Conservation (phyloP, 805 yeast genomes). For the Komagataella populi region DNA sequence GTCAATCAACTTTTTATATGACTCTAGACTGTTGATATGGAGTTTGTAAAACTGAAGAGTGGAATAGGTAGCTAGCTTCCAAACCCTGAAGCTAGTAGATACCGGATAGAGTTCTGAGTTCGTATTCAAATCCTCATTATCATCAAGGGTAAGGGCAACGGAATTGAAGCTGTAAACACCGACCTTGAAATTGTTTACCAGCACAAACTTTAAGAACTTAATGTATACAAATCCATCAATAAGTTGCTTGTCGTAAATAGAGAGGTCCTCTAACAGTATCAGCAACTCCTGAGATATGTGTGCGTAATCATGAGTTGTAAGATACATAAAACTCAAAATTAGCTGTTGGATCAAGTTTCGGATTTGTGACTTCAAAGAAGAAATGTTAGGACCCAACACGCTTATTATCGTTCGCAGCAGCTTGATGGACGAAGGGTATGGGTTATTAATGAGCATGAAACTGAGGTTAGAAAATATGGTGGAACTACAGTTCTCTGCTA, state of each 20-base stretch:
- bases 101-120: conserved; percentile 16
- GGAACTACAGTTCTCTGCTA: conserved; percentile 29
- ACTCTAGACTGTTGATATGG: background rate
- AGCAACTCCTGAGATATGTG: conserved; percentile 23
- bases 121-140: conserved; percentile 10
- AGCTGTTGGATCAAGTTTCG: conserved; percentile 22
- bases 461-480: conserved; percentile 36
- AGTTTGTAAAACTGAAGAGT: conserved; percentile 16
- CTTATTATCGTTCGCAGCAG: conserved; percentile 31
- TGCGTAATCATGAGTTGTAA: conserved; percentile 18
- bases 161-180: conserved; percentile 15
- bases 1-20: background rate
- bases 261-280: conserved; percentile 28
- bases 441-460: conserved; percentile 23
- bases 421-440: conserved; percentile 27
- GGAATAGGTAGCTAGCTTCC: conserved; percentile 14
- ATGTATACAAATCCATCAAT: conserved; percentile 17
- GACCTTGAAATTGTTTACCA: conserved; percentile 19
- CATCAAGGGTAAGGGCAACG: conserved; percentile 11
- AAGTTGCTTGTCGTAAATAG: conserved; percentile 27
- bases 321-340: conserved; percentile 22
- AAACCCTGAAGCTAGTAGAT: conserved; percentile 16
- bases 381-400: conserved; percentile 44
- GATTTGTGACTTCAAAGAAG: conserved; percentile 15
- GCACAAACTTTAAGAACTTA: conserved; percentile 15